These are phyloP conservation scores for Eucalyptus brandiana DNA, from an alignment of 345 rosid species.

Conservation along the genomic window DNA sequence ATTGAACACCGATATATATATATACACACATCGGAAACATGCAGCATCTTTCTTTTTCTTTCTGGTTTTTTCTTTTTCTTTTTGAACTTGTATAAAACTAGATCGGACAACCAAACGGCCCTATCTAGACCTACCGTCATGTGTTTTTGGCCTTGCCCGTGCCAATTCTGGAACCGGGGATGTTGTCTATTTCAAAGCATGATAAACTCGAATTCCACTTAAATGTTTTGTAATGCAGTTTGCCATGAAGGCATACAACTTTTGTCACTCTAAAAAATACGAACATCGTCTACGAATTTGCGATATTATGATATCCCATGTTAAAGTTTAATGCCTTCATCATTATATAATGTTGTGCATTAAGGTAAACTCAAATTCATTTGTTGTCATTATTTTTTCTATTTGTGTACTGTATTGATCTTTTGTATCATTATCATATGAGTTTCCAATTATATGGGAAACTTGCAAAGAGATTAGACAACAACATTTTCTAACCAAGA, in stretches of 20 bases:
- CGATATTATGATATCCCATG: rapidly evolving
- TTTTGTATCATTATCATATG: background rate
- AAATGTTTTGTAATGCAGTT: background rate
- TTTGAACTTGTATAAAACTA: background rate
- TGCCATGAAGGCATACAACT: background rate
- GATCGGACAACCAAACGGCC: background rate
- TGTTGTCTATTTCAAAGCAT: background rate
- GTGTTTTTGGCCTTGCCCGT: background rate
- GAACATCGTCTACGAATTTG: background rate
- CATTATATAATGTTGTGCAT: background rate
- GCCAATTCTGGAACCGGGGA: background rate
- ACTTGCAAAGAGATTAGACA: background rate
- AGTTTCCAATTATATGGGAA: background rate
- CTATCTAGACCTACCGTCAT: background rate
- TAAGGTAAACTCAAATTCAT: background rate
- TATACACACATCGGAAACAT: background rate
- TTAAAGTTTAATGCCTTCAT: background rate
- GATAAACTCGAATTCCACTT: background rate
- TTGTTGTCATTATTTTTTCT: background rate
- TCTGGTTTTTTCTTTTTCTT: background rate
- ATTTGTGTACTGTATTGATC: background rate
- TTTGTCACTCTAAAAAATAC: background rate
- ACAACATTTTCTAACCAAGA: background rate
- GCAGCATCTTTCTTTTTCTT: background rate
- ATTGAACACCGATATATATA: background rate